Evolutionary conservation across 2,329 filamentous ascomycete genomes (phyloP).

Genomic region (Aspergillus eucalypticola): DNA sequence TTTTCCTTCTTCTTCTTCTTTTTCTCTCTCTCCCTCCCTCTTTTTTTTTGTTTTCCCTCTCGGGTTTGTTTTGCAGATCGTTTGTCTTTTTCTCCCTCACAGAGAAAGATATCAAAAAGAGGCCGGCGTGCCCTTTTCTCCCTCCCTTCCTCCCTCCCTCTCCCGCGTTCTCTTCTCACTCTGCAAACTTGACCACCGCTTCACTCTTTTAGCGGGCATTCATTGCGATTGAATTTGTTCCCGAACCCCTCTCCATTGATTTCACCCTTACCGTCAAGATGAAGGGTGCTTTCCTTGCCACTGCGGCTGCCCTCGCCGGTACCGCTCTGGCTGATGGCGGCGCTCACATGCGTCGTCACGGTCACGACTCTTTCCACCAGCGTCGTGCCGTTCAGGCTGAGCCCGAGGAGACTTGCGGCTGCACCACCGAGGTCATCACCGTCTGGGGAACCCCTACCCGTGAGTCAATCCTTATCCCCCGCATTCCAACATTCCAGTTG

Average conservation of each 20-base stretch:
- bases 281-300: conserved; percentile 71
- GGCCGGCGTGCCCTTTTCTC: conserved; percentile 19
- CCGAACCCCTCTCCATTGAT: conserved; percentile 19
- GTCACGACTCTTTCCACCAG: conserved; percentile 59
- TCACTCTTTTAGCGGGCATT: conserved; percentile 78
- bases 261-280: conserved; percentile 54
- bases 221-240: conserved; percentile 45
- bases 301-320: conserved; percentile 54
- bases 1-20: conserved; percentile 13
- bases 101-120: conserved; percentile 21
- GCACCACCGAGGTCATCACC: conserved; percentile 73
- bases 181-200: conserved; percentile 36
- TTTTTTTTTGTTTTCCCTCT: conserved; percentile 10
- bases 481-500: background rate
- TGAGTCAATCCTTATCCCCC: conserved; percentile 40
- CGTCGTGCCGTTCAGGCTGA: conserved; percentile 46
- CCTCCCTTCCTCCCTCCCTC: conserved; percentile 13
- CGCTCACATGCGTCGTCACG: conserved; percentile 57
- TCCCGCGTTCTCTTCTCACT: conserved; percentile 9
- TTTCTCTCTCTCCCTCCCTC: conserved; percentile 9
- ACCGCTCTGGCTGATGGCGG: conserved; percentile 55
- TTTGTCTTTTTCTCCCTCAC: conserved; percentile 9
- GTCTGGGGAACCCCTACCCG: conserved; percentile 67
- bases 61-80: conserved; percentile 12
- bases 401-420: conserved; percentile 60